Evolutionary conservation across 148 eudicot genomes (phyloP).

Genomic region (Heliosperma pusillum): DNA sequence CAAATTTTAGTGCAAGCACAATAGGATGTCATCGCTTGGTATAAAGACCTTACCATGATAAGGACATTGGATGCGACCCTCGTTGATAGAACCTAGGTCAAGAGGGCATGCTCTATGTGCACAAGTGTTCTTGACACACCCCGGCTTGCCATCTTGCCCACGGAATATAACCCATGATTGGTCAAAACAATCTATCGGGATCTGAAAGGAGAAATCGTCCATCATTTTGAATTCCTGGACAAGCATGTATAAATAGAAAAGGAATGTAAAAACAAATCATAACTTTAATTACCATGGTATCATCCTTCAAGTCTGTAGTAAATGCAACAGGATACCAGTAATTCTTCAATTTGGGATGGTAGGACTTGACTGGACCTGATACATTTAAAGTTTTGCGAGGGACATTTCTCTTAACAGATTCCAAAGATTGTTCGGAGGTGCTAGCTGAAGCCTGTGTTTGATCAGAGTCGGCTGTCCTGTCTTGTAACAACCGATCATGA

Average conservation of each 20-base stretch:
- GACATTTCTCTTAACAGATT: slow-evolving; percentile 35
- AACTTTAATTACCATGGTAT: slow-evolving; percentile 62
- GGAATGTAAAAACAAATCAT: background rate
- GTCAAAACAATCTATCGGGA: slow-evolving; percentile 91
- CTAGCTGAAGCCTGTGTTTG: slow-evolving; percentile 42
- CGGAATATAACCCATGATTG: slow-evolving; percentile 94
- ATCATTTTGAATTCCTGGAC: background rate
- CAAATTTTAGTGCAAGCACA: background rate
- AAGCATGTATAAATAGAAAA: slow-evolving; percentile 1
- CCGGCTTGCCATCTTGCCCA: slow-evolving; percentile 85
- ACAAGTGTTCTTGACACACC: slow-evolving; percentile 88
- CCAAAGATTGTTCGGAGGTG: slow-evolving; percentile 43
- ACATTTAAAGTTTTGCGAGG: slow-evolving; percentile 58
- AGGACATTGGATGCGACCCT: slow-evolving; percentile 94
- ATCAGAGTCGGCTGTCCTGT: slow-evolving; percentile 41
- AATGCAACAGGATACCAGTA: slow-evolving; percentile 98
- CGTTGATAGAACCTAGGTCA: slow-evolving; percentile 80
- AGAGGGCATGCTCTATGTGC: slow-evolving; percentile 99
- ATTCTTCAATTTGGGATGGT: slow-evolving; percentile 64
- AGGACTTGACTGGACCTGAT: slow-evolving; percentile 84
- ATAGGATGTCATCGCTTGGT: background rate
- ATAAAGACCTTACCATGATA: slow-evolving; percentile 59
- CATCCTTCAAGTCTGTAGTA: slow-evolving; percentile 73
- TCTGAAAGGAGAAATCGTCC: slow-evolving; percentile 34
- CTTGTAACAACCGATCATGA: slow-evolving; percentile 79